Base-by-base conservation (phyloP, 1,284 basidiomycete genomes). In the Boletellus deceptivus region DNA sequence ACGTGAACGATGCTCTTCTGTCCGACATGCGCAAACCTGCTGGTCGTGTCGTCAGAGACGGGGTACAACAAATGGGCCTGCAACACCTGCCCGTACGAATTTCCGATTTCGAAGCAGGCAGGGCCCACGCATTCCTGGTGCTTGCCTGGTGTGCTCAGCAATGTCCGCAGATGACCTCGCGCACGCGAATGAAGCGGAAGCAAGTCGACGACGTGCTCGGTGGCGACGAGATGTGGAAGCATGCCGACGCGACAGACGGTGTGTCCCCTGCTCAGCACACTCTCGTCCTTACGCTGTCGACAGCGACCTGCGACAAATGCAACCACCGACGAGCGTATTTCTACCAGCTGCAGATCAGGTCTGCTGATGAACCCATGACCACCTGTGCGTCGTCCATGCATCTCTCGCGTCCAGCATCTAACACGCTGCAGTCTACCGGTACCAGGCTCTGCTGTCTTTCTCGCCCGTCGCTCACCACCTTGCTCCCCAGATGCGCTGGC, bases 361-460 rank as follows among this genome's bases (percentile, higher is more conserved):
- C 92, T 61, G 96, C 96, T 0, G 94, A 97, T 69, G 94, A 97
- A 66, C 94, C 94, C 6, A 95, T 94, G 90, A 97, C 94, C 8
- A 97, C 91, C 1, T 97, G 94, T 91, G 77, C 72, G 91, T 82
- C 43, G 42, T 60, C 31, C 35, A 39, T 41, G 8, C 22, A 1
- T 38, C 0, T 11, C 24, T 24, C 29, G 39, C 44, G 36, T 25
- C 43, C 41, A 14, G 38, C 48, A 38, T 58, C 49, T 56, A 13
- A 57, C 43, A 3, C 33, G 35, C 42, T 27, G 53, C 43, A 79
- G 76, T 79, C 60, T 78, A 79, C 61, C 72, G 78, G 77, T 75
- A 62, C 18, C 10, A 22, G 13, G n/a, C 5, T 48, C 10, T 0
- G 0, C 13, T 11, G 0, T 10, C 17, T 9, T 13, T 8, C 34